A percentile compares a stretch with the other conserved stretches of the same genome.
Evolutionary conservation across 2,329 filamentous ascomycete species (phyloP).

Genomic region (Arthrobotrys megalospora): DNA sequence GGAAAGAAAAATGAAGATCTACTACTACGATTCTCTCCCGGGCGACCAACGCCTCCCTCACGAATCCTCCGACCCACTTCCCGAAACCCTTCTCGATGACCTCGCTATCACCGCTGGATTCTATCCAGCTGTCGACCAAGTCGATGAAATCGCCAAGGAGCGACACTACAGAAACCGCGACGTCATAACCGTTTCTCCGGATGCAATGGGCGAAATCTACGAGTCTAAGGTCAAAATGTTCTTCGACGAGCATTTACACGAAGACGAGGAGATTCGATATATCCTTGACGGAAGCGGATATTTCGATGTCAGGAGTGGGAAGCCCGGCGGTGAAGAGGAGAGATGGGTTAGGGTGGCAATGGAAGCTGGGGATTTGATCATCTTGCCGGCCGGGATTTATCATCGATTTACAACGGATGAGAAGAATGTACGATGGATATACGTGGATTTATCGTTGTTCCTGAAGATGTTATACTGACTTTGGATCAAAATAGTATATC

Average conservation of each 20-base stretch:
- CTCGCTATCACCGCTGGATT: constrained; percentile 86
- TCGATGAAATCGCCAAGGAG: constrained; percentile 80
- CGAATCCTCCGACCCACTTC: constrained; percentile 82
- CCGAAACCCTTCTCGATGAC: constrained; percentile 76
- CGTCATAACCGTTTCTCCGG: constrained; percentile 88
- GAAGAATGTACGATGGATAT: constrained; percentile 79
- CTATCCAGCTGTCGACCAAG: constrained; percentile 76
- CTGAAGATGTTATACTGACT: constrained; percentile 15
- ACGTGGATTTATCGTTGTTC: neutral
- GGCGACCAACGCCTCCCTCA: constrained; percentile 94
- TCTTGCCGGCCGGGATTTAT: constrained; percentile 94
- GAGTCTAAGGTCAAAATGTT: constrained; percentile 95
- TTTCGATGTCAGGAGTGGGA: constrained; percentile 83
- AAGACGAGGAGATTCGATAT: constrained; percentile 98
- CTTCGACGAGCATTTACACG: constrained; percentile 95
- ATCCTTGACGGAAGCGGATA: constrained; percentile 89
- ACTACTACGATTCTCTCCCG: constrained; percentile 69
- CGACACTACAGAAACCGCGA: constrained; percentile 95
- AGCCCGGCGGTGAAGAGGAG: constrained; percentile 75
- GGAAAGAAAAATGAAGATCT: constrained; percentile 52
- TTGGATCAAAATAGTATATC: constrained; percentile 77
- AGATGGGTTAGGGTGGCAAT: constrained; percentile 90
- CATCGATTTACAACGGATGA: constrained; percentile 97
- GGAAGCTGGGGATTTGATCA: constrained; percentile 90
- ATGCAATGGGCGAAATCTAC: constrained; percentile 87